phyloP scores from a whole-genome alignment of 495 filamentous ascomycete genomes.

The Neurospora sp. region DNA sequence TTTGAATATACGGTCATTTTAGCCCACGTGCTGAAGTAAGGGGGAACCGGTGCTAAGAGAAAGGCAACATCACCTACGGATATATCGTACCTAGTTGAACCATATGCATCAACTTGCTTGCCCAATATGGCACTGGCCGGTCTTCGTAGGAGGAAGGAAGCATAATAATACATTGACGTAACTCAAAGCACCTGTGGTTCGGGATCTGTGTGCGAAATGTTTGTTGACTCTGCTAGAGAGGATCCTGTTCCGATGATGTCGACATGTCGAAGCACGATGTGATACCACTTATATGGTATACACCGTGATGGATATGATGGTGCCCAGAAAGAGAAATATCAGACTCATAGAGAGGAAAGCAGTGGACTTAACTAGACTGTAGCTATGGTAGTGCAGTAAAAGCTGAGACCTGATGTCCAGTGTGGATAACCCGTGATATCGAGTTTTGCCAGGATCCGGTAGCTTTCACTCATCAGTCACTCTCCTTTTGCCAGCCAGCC shows the following conservation, averaged over 20 bases:
- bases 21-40: no score
- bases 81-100: no score
- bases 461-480: neutral
- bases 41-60: no score
- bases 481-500: neutral
- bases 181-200: no score
- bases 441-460: neutral
- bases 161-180: no score
- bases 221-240: no score
- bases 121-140: no score
- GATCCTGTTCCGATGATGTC: neutral
- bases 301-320: neutral
- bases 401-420: neutral
- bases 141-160: no score
- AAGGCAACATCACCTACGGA: no score
- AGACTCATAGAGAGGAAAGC: neutral
- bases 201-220: no score
- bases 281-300: neutral
- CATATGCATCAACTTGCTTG: no score
- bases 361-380: neutral
- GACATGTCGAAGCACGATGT: neutral
- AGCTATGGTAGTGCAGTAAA: neutral
- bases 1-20: no score
- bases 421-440: neutral
- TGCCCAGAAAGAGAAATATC: neutral